Base-by-base conservation (phyloP, 495 filamentous ascomycete genomes). In the Pseudevernia furfuracea region DNA sequence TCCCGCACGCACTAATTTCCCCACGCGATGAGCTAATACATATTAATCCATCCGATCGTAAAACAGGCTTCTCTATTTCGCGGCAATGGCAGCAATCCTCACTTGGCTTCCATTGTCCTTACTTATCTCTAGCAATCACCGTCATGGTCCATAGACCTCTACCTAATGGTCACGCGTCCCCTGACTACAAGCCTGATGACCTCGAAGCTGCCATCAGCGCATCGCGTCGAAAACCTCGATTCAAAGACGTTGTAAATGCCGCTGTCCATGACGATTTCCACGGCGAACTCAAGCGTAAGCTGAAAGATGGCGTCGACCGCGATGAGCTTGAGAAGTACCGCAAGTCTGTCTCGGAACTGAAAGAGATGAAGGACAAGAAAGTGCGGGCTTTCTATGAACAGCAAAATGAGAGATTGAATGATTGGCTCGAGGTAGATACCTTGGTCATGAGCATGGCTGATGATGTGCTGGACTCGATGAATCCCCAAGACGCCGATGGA, bases 401-500 rank as follows among this genome's bases (percentile, higher is more conserved):
- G 23, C 80, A 82, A 66, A 84, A 84, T 62, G 71, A 76, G 39
- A 61, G 75, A 1, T 66, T 83, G 36, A 76, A 82, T 62, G 77
- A 80, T 58, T 83, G 80, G 80, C 59, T 81, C 8, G 77, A 83
- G 69, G 79, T 82, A 8, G 81, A 83, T 67, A 71, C 74, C 0
- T 64, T 82, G 30, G 81, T 83, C 19, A 74, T 75, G 66, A 72
- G 70, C 12, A 69, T 83, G 23, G 77, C 81, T 15, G 81, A 82
- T 69, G 77, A 83, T 63, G 73, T 83, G 25, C 69, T 83, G 28
- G 81, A 82, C 30, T 77, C 73, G 56, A 80, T 84, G 74, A 73
- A 78, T 60, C 81, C 81, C 17, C 66, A 62, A 12, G 81, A 83
- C 57, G 65, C 72, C 17, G 80, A 82, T 67, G 66, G 76, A n/a